Conservation (phyloP, 805 yeast species). For the Candida ipomoeae region DNA sequence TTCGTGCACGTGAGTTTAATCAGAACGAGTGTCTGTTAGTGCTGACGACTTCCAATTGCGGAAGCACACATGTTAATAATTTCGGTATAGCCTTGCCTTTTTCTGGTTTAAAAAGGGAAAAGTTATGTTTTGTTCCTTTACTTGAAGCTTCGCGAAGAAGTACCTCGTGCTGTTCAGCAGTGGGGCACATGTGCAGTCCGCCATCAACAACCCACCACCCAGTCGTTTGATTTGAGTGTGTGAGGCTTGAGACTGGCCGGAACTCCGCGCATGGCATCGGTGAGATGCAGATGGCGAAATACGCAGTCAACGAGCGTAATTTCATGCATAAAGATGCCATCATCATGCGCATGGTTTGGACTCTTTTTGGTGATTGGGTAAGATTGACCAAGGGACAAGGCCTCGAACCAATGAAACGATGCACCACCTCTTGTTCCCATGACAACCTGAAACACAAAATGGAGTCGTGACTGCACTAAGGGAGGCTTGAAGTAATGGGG, state of each 20-base stretch:
- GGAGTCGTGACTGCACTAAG: background rate
- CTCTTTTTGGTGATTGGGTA: background rate
- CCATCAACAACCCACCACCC: too few species aligned
- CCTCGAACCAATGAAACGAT: background rate
- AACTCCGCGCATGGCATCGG: background rate
- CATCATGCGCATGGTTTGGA: background rate
- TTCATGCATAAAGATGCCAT: background rate
- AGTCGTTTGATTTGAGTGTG: background rate
- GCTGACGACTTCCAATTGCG: background rate
- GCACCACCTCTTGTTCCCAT: background rate
- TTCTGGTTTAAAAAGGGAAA: background rate
- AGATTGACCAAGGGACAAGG: background rate
- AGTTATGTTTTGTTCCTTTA: background rate
- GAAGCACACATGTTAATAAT: background rate
- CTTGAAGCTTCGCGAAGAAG: background rate
- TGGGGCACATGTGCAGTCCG: background rate
- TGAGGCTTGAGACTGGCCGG: background rate
- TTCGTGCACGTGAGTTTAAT: background rate
- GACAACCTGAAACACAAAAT: background rate
- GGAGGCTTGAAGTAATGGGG: background rate
- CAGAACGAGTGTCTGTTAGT: background rate
- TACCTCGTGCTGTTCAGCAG: background rate
- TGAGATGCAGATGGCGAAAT: background rate
- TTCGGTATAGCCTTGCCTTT: background rate
- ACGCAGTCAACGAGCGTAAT: background rate